These are phyloP conservation scores for Lasiodiplodia sp. DNA, from an alignment of 2,329 filamentous ascomycete species.

Conservation along the genomic window DNA sequence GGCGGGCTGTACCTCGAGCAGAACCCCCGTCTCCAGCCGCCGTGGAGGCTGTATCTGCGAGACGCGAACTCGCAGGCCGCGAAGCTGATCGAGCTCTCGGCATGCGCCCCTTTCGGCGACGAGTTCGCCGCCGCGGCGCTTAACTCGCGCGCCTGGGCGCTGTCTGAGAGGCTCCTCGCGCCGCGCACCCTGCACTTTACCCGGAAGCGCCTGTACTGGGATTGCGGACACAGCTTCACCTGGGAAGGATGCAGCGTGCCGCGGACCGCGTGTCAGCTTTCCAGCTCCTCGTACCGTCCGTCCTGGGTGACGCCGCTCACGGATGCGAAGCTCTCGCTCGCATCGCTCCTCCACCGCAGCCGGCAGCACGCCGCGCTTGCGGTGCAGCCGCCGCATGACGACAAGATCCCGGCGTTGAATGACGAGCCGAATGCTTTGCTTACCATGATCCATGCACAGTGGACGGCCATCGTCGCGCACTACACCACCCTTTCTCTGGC, in stretches of 20 bases:
- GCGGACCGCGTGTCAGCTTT: neutral
- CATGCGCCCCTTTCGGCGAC: neutral
- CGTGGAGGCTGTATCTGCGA: neutral
- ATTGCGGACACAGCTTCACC: conserved; percentile 35
- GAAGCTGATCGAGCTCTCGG: neutral
- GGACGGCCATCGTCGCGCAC: neutral
- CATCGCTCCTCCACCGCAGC: neutral
- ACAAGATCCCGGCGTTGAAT: neutral
- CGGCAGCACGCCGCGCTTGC: neutral
- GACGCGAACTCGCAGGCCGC: neutral
- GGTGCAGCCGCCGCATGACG: neutral
- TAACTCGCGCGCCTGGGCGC: conserved; percentile 41
- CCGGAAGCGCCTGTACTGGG: conserved; percentile 46
- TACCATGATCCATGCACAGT: neutral
- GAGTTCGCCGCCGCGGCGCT: neutral
- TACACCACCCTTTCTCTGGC: neutral
- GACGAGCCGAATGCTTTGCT: neutral
- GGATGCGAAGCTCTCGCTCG: neutral
- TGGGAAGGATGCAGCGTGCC: neutral
- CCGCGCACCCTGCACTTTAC: conserved; percentile 43
- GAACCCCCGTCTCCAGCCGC: neutral
- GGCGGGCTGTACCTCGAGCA: conserved; percentile 3
- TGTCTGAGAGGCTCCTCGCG: conserved; percentile 47
- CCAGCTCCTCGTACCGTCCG: neutral
- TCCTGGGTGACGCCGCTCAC: conserved; percentile 2